These are phyloP conservation scores for Tuber indicum DNA, from an alignment of 495 filamentous ascomycete genomes.

Conservation along the genomic window DNA sequence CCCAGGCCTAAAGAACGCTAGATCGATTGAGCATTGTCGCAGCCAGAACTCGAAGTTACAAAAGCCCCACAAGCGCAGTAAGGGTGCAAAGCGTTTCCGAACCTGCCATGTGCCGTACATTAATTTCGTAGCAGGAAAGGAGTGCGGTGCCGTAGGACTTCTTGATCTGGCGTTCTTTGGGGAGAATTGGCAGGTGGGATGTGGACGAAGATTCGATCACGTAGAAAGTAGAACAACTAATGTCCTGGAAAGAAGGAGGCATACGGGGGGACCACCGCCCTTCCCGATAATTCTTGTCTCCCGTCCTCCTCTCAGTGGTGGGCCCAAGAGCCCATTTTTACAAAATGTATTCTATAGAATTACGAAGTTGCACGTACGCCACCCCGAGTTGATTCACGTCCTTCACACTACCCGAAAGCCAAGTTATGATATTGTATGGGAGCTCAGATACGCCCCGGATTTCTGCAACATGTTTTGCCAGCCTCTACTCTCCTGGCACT, in stretches of 20 bases:
- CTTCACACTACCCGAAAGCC: too few species aligned
- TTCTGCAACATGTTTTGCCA: neutral
- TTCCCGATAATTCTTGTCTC: too few species aligned
- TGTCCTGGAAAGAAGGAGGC: too few species aligned
- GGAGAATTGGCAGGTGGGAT: neutral
- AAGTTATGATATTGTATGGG: neutral
- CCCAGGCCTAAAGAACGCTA: neutral
- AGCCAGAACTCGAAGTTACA: neutral
- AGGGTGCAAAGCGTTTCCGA: neutral
- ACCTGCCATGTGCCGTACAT: neutral
- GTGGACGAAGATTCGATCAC: neutral
- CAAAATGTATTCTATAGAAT: too few species aligned
- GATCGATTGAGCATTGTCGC: neutral
- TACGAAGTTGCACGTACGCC: too few species aligned
- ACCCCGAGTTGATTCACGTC: too few species aligned
- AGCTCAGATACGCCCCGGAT: neutral
- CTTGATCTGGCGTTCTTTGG: too few species aligned
- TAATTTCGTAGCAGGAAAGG: neutral
- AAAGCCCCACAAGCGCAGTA: neutral
- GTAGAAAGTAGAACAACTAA: neutral
- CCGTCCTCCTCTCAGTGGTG: too few species aligned
- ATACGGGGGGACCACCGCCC: too few species aligned
- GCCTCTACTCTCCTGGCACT: neutral
- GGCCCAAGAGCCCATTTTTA: too few species aligned
- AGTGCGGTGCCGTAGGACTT: neutral